Conservation (phyloP, 495 filamentous ascomycete species). For the Penicillium parvum region DNA sequence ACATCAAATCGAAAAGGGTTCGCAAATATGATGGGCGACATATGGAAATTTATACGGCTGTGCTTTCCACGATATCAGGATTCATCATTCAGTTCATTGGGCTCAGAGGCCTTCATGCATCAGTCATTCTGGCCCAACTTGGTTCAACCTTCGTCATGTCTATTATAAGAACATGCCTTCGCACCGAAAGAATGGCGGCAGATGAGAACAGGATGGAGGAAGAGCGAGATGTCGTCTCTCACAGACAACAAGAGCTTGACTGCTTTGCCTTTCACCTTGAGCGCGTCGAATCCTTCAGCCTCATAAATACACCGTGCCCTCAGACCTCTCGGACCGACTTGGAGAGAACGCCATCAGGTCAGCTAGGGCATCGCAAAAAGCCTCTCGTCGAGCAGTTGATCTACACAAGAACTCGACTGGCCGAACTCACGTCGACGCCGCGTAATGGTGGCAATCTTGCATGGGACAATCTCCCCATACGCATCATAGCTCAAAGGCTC, state of each 20-base stretch:
- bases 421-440: slow-evolving; percentile 20
- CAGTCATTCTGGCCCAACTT: slow-evolving; percentile 43
- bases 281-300: slow-evolving; percentile 22
- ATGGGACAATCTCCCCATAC: slow-evolving; percentile 36
- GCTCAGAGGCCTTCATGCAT: slow-evolving; percentile 45
- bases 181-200: slow-evolving; percentile 36
- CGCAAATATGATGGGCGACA: slow-evolving; percentile 4
- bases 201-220: slow-evolving; percentile 27
- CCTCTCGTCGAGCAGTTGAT: slow-evolving; percentile 13
- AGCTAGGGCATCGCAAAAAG: too few species aligned
- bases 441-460: slow-evolving; percentile 7
- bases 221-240: slow-evolving; percentile 20
- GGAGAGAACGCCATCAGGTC: too few species aligned
- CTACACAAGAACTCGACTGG: slow-evolving; percentile 25
- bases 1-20: slow-evolving; percentile 34
- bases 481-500: slow-evolving; percentile 23
- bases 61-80: slow-evolving; percentile 36
- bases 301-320: slow-evolving; percentile 4
- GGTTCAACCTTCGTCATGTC: slow-evolving; percentile 46
- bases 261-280: slow-evolving; percentile 40
- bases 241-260: slow-evolving; percentile 42
- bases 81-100: slow-evolving; percentile 51
- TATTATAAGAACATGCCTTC: slow-evolving; percentile 40
- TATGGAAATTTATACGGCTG: slow-evolving; percentile 13
- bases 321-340: slow-evolving; percentile 6